Evolutionary conservation across 257 asterid species (phyloP).

Genomic region (Capsicum chinense): DNA sequence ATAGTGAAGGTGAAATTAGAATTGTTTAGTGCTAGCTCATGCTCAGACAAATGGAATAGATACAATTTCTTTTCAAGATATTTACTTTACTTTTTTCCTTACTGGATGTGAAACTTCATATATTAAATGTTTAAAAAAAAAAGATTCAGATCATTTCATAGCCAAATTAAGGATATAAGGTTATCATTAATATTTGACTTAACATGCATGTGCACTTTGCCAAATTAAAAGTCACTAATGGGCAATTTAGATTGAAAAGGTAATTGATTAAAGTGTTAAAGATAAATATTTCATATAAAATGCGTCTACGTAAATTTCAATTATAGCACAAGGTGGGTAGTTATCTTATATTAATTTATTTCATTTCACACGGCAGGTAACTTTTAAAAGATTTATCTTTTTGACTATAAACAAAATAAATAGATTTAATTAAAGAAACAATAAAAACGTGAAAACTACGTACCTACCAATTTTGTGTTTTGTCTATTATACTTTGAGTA

Average conservation of each 20-base stretch:
- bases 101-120: neutral
- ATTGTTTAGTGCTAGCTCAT: too few relatives aligned
- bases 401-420: neutral
- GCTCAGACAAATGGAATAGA: neutral
- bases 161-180: neutral
- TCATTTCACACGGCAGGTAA: slow-evolving; percentile 19
- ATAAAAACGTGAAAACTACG: neutral
- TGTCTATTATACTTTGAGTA: neutral
- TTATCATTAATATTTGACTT: neutral
- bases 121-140: neutral
- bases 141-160: neutral
- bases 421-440: neutral
- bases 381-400: neutral
- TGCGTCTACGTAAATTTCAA: neutral
- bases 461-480: neutral
- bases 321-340: neutral
- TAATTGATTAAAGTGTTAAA: too few relatives aligned
- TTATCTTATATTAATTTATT: neutral
- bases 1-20: too few relatives aligned
- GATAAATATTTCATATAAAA: too few relatives aligned
- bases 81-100: neutral
- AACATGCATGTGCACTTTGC: neutral
- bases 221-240: neutral
- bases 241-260: too few relatives aligned
- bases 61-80: neutral